Evolutionary conservation across 2,329 filamentous ascomycete genomes (phyloP).

Genomic region (Beauveria sp.): DNA sequence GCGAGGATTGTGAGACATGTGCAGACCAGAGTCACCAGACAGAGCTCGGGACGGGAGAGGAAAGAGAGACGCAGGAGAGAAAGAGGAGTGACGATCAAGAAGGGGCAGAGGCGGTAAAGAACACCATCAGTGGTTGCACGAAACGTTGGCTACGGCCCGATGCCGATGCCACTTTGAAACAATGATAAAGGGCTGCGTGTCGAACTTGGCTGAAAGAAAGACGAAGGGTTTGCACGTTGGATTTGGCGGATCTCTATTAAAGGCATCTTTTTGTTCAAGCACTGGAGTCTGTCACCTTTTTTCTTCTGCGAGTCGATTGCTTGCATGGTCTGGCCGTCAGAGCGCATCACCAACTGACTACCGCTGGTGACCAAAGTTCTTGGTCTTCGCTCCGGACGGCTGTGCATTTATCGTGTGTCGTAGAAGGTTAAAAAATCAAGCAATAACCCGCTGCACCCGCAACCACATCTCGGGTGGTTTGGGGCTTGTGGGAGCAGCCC

Average conservation of each 20-base stretch:
- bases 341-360: background rate
- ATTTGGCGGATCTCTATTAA: too few relatives aligned
- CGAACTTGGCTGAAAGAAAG: too few relatives aligned
- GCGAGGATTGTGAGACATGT: background rate
- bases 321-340: background rate
- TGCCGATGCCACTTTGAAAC: background rate
- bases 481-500: background rate
- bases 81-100: background rate
- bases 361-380: too few relatives aligned
- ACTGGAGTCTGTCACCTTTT: too few relatives aligned
- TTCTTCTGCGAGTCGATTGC: too few relatives aligned
- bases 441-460: background rate
- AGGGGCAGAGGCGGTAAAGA: background rate
- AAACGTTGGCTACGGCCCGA: background rate
- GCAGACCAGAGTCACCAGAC: background rate
- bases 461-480: background rate
- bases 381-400: too few relatives aligned
- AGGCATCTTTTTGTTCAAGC: background rate
- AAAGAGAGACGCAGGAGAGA: background rate
- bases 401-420: too few relatives aligned
- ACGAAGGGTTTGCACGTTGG: too few relatives aligned
- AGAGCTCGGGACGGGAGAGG: background rate
- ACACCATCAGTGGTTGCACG: background rate
- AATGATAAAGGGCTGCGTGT: too few relatives aligned
- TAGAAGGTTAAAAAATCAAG: background rate